Evolutionary conservation across 202 grass and related monocot species (phyloP).

Genomic region (Cymbopogon flexuosus): DNA sequence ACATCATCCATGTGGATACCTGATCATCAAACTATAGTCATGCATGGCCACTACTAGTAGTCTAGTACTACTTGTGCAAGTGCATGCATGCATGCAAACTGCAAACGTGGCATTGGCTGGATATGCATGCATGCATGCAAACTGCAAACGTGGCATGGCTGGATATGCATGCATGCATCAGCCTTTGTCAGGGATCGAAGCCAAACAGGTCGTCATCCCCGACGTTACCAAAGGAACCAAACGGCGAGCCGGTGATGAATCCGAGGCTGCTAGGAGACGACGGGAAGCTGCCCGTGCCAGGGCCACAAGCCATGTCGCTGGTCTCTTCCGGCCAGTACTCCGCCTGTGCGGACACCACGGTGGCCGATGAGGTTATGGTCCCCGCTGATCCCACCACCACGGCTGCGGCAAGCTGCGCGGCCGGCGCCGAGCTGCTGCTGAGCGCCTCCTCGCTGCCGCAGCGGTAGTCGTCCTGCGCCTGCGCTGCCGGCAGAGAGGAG

Average conservation of each 20-base stretch:
- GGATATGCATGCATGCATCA: slow-evolving; percentile 1
- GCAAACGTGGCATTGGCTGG: background rate
- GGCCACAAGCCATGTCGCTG: background rate
- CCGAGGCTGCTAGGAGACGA: slow-evolving; percentile 46
- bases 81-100: slow-evolving; percentile 15
- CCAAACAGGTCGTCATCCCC: slow-evolving; percentile 38
- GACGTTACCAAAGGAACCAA: slow-evolving; percentile 24
- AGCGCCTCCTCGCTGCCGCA: slow-evolving; percentile 32
- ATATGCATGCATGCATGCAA: background rate
- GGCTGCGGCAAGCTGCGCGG: background rate
- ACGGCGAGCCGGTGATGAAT: slow-evolving; percentile 27
- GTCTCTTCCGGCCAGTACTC: slow-evolving; percentile 6
- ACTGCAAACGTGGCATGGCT: too few species aligned
- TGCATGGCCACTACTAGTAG: background rate
- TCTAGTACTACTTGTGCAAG: background rate
- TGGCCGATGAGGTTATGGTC: background rate
- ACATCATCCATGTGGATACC: too few species aligned
- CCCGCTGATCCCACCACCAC: background rate
- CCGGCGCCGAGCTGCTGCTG: slow-evolving; percentile 15
- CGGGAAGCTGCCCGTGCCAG: slow-evolving; percentile 35
- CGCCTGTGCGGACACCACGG: slow-evolving; percentile 38
- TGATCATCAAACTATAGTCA: too few species aligned
- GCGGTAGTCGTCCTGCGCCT: background rate
- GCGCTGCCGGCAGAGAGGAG: background rate
- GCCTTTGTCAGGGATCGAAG: slow-evolving; percentile 32